Evolutionary conservation across 768 basidiomycete genomes (phyloP).

Genomic region (Phylloporus arenicola): DNA sequence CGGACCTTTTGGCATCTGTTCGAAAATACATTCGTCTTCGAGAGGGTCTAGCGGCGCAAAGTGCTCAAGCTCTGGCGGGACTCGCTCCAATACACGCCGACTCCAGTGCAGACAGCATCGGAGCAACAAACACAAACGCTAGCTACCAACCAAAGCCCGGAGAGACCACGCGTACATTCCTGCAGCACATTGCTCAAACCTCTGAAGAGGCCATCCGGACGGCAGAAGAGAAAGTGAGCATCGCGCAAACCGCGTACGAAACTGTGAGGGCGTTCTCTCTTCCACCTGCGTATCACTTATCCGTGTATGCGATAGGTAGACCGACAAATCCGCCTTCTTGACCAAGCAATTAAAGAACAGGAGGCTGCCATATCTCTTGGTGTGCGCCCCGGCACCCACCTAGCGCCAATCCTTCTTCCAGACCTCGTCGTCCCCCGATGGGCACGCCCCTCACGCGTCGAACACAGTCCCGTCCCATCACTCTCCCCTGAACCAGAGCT

Average conservation of each 20-base stretch:
- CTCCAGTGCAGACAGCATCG: not conserved
- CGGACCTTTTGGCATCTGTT: slow-evolving; percentile 40
- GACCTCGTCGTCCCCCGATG: slow-evolving; percentile 56
- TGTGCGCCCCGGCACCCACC: slow-evolving; percentile 48
- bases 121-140: not conserved
- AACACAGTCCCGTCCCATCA: slow-evolving; percentile 40
- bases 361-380: slow-evolving; percentile 52
- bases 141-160: slow-evolving; percentile 19
- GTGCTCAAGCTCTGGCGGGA: not conserved
- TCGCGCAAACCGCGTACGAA: slow-evolving; percentile 66
- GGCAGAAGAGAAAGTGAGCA: slow-evolving; percentile 73
- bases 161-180: slow-evolving; percentile 43
- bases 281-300: not conserved
- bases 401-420: slow-evolving; percentile 51
- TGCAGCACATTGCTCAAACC: slow-evolving; percentile 54
- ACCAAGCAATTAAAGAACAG: slow-evolving; percentile 65
- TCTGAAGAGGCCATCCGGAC: slow-evolving; percentile 57
- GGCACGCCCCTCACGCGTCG: slow-evolving; percentile 40
- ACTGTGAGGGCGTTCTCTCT: slow-evolving; percentile 42
- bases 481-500: slow-evolving; percentile 28
- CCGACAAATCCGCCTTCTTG: slow-evolving; percentile 71
- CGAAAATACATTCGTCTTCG: slow-evolving; percentile 43
- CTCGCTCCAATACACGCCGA: slow-evolving; percentile 8
- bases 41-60: slow-evolving; percentile 20
- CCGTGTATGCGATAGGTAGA: slow-evolving; percentile 49